These are phyloP conservation scores for Colletotrichum godetiae DNA, from an alignment of 2,329 filamentous ascomycete genomes.

Conservation along the genomic window DNA sequence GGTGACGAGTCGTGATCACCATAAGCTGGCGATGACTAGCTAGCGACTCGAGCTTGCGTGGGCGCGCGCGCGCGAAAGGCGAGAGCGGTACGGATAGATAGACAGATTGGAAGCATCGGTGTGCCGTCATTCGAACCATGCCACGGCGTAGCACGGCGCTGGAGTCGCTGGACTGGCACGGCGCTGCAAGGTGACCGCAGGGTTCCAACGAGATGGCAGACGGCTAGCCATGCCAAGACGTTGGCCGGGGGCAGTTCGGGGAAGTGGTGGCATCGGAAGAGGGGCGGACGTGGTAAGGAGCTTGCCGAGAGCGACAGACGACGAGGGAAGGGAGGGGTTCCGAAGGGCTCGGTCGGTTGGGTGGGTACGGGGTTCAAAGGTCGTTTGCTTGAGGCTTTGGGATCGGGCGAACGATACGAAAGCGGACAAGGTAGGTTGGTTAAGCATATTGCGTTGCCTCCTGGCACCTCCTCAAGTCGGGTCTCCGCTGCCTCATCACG, in stretches of 20 bases:
- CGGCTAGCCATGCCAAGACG: conserved; percentile 18
- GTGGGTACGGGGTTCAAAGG: conserved; percentile 10
- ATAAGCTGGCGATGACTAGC: conserved; percentile 17
- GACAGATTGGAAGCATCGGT: conserved; percentile 9
- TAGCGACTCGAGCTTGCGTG: not conserved
- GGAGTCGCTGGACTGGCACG: conserved; percentile 22
- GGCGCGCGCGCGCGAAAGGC: not conserved
- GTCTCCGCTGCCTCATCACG: not conserved
- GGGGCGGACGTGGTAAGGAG: conserved; percentile 43
- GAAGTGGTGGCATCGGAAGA: conserved; percentile 30
- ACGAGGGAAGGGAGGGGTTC: conserved; percentile 3
- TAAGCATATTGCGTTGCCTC: conserved; percentile 29
- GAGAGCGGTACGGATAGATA: too few species aligned
- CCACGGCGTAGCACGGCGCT: conserved; percentile 18
- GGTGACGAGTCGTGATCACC: conserved; percentile 8
- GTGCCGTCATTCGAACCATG: conserved; percentile 12
- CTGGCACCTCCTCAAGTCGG: not conserved
- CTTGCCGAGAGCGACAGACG: conserved; percentile 55
- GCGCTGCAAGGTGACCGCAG: conserved; percentile 24
- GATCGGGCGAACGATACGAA: conserved; percentile 24
- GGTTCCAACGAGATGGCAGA: conserved; percentile 32
- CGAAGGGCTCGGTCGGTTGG: not conserved
- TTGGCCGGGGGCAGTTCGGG: conserved; percentile 23
- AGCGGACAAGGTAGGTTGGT: conserved; percentile 19
- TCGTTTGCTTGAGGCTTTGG: conserved; percentile 11